Conservation (phyloP, 2,329 filamentous ascomycete species). For the Colletotrichum tropicicola region DNA sequence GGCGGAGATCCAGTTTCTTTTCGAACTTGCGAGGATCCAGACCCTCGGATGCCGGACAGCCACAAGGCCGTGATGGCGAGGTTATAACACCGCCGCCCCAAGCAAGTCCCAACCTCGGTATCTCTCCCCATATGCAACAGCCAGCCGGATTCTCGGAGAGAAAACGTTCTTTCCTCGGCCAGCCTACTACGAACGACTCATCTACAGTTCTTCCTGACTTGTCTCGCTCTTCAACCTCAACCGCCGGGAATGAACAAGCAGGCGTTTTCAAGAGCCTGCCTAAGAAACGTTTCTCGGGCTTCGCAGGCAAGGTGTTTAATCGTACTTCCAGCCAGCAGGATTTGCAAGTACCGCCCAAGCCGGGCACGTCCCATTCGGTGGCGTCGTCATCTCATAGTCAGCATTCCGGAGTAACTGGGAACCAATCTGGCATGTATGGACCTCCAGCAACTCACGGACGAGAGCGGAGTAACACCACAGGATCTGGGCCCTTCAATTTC, state of each 20-base stretch:
- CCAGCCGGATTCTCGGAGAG: constrained; percentile 39
- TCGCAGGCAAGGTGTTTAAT: constrained; percentile 40
- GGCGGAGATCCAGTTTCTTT: constrained; percentile 50
- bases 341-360: constrained; percentile 23
- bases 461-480: constrained; percentile 34
- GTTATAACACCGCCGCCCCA: constrained; percentile 16
- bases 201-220: constrained; percentile 23
- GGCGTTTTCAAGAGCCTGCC: constrained; percentile 22
- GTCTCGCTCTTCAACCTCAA: constrained; percentile 38
- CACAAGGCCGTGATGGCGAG: constrained; percentile 34
- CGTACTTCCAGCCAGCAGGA: constrained; percentile 34
- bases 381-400: constrained; percentile 33
- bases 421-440: constrained; percentile 11
- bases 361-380: constrained; percentile 33
- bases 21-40: constrained; percentile 37
- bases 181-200: constrained; percentile 29
- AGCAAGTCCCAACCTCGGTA: constrained; percentile 30
- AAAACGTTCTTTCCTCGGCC: constrained; percentile 50
- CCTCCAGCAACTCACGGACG: constrained; percentile 12
- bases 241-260: constrained; percentile 29
- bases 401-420: constrained; percentile 6
- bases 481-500: constrained; percentile 23
- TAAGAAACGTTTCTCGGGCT: constrained; percentile 57
- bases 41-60: constrained; percentile 34
- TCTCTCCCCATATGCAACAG: constrained; percentile 30